Percentiles rank a stretch among this genome's conserved stretches.
Conservation (phyloP, 2,329 filamentous ascomycete genomes). For the Cryphonectria japonica region DNA sequence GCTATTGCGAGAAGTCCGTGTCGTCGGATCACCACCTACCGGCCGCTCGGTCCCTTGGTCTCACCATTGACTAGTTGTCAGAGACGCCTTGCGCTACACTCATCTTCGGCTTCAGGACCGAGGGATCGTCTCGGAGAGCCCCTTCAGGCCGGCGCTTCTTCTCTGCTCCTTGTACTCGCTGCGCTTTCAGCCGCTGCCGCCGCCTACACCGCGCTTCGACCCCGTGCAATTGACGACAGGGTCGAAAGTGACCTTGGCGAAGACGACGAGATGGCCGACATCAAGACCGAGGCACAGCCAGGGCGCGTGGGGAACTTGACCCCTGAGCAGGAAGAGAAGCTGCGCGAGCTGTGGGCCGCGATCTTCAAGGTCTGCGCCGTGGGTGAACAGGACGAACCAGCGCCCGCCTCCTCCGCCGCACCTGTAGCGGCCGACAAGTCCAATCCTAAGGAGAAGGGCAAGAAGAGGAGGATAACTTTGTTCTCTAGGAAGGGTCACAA, state of each 20-base stretch:
- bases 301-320: conserved; percentile 88
- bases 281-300: conserved; percentile 50
- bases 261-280: conserved; percentile 27
- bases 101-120: neutral
- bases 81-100: neutral
- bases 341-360: conserved; percentile 83
- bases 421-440: conserved; percentile 35
- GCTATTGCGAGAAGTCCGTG: neutral
- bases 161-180: conserved; percentile 15
- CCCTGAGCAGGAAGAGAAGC: conserved; percentile 83
- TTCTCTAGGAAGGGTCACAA: conserved; percentile 68
- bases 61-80: neutral
- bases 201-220: conserved; percentile 14
- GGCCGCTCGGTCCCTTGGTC: neutral
- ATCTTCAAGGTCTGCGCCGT: conserved; percentile 78
- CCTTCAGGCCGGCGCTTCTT: conserved; percentile 25
- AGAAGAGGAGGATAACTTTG: conserved; percentile 74
- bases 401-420: conserved; percentile 38
- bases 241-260: conserved; percentile 14
- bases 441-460: conserved; percentile 58
- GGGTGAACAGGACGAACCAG: conserved; percentile 38
- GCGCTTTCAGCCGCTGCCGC: conserved; percentile 9
- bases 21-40: neutral
- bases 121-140: neutral
- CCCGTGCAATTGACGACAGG: neutral